A percentile compares a stretch with the other conserved stretches of the same genome.
Evolutionary conservation across 1,284 basidiomycete genomes (phyloP).

Genomic region (Irpex sp.): DNA sequence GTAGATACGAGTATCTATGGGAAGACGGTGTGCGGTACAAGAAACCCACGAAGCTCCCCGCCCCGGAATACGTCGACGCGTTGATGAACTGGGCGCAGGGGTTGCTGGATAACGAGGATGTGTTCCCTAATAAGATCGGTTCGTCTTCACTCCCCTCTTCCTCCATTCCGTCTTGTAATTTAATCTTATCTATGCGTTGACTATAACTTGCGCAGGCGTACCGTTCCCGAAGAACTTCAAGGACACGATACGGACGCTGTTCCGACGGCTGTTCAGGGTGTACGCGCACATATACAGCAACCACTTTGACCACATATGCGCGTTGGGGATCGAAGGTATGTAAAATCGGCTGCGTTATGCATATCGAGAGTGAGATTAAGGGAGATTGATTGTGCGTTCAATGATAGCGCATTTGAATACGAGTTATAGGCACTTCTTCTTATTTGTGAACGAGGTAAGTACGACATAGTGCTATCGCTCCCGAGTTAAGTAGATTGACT

Average conservation of each 20-base stretch:
- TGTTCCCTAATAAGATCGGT: constrained; percentile 96
- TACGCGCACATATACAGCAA: constrained; percentile 99
- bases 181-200: no score
- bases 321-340: constrained; percentile 93
- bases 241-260: constrained; percentile 88
- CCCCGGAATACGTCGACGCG: constrained; percentile 96
- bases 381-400: neutral
- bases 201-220: constrained; percentile 50
- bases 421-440: constrained; percentile 96
- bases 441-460: constrained; percentile 91
- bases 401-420: constrained; percentile 92
- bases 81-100: constrained; percentile 99
- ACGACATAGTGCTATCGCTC: neutral
- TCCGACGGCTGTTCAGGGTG: constrained; percentile 90
- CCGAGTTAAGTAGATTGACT: neutral
- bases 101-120: constrained; percentile 85
- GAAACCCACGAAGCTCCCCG: constrained; percentile 89
- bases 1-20: constrained; percentile 96
- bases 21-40: constrained; percentile 92
- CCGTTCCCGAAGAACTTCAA: constrained; percentile 91
- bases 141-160: no score
- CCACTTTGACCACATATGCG: constrained; percentile 99
- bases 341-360: neutral
- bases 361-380: neutral
- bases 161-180: no score